Evolutionary conservation across 805 yeast species (phyloP), one percentile per base, ranked within the genome.

Genomic region (Maudiozyma barnettii): DNA sequence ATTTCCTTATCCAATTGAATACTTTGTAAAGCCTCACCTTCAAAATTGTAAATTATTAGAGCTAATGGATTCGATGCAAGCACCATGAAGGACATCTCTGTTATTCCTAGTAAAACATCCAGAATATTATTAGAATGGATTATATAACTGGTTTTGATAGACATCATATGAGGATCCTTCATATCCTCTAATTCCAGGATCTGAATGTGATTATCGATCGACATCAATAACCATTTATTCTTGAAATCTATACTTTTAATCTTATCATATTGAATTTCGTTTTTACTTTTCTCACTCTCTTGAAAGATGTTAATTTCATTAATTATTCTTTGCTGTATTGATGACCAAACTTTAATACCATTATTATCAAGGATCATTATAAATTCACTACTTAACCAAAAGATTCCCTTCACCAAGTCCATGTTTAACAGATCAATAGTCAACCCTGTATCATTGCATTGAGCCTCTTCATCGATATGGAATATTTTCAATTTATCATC

Each of bases 81-180:
- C 3, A 56, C 55, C 16, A 64, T 58, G 16, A 64, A 50, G 10
- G 66, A 61, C 48, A 60, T 64, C 39, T 64, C 66, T 2, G 68
- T 64, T 45, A 64, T 57, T 4, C 68, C 68, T 12, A 63, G 49
- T 21, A 56, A 51, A 12, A 56, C 55, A 41, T 53, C 54, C 31
- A 54, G 45, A 47, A 23, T 21, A 36, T 43, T 39, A 10, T 46
- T 45, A 5, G 44, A 44, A 20, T 46, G 41, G n/a, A 56, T 49
- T 8, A 30, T 46, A 43, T 51, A 52, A 19, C 49, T 50, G 13
- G 51, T 50, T 12, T 47, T 53, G 18, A 54, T 46, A 20, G 38
- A 39, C 19, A 57, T 46, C 18, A 43, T 42, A 9, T 43, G 33
- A 2, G 31, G 29, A 16, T 40, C 45, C 31, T 36, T 35, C 20